phyloP scores from a whole-genome alignment of 2,329 filamentous ascomycete species.

The Aspergillus sp. region DNA sequence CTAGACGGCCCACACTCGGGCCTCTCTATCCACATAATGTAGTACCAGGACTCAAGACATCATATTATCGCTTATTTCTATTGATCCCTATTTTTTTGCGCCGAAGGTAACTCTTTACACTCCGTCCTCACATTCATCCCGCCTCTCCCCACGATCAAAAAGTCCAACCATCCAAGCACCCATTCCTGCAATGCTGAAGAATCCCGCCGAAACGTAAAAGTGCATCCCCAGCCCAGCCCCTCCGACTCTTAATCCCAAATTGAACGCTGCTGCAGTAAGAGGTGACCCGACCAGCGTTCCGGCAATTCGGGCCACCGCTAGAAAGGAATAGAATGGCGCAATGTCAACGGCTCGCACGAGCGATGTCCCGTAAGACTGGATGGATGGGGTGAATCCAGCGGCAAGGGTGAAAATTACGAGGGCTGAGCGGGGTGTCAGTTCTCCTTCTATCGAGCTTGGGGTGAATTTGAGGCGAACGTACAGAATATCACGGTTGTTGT shows the following conservation, averaged over 20 bases:
- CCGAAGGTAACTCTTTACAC: not conserved
- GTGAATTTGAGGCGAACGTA: not conserved
- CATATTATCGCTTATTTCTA: too few species aligned
- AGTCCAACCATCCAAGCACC: not conserved
- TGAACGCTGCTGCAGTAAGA: not conserved
- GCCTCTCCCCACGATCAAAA: not conserved
- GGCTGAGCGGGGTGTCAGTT: not conserved
- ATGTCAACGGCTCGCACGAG: not conserved
- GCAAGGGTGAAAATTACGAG: not conserved
- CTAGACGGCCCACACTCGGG: too few species aligned
- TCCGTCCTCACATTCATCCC: not conserved
- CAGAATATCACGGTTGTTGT: not conserved
- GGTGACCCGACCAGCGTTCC: not conserved
- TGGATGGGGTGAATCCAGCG: not conserved
- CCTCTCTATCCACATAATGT: too few species aligned
- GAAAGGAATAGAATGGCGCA: not conserved
- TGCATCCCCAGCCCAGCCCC: not conserved
- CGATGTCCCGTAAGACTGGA: not conserved
- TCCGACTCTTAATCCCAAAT: not conserved
- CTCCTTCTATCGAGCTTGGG: not conserved
- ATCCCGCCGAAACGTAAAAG: not conserved
- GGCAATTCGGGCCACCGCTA: not conserved
- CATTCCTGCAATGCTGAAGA: not conserved
- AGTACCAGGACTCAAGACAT: too few species aligned
- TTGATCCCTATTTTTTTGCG: too few species aligned